Conservation (phyloP, 2,329 filamentous ascomycete species). For the Penicillium corylophilum region DNA sequence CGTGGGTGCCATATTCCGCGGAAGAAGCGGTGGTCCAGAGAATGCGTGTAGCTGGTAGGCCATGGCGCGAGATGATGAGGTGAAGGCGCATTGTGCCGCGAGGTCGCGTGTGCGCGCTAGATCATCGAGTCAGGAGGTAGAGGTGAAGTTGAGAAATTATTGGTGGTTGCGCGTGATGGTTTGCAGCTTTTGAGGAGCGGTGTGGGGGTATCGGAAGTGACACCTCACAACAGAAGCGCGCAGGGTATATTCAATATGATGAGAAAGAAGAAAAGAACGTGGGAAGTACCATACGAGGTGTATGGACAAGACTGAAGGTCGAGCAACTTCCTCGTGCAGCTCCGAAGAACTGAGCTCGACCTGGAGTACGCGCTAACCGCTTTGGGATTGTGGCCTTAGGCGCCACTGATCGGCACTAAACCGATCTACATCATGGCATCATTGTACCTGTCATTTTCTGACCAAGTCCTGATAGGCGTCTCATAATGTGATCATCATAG, state of each 20-base stretch:
- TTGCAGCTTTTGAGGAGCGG: neutral
- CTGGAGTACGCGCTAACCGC: constrained; percentile 9
- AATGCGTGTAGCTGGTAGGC: constrained; percentile 68
- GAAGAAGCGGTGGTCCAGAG: constrained; percentile 64
- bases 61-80: constrained; percentile 69
- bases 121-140: constrained; percentile 13
- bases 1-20: constrained; percentile 14
- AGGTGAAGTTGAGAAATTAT: neutral
- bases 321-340: constrained; percentile 11
- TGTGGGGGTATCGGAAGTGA: too few species aligned
- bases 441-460: too few species aligned
- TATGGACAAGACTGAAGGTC: neutral
- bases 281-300: constrained; percentile 2
- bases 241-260: neutral
- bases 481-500: neutral
- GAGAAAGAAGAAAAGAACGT: neutral
- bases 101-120: constrained; percentile 4
- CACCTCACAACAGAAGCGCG: neutral
- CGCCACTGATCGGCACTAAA: neutral
- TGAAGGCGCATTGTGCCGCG: constrained; percentile 64
- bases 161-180: constrained; percentile 1
- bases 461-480: too few species aligned
- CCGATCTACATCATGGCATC: neutral
- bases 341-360: constrained; percentile 4
- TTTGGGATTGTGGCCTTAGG: constrained; percentile 4